Base-by-base conservation (phyloP, 176 grass and related monocot genomes). In the Paspalum notatum region DNA sequence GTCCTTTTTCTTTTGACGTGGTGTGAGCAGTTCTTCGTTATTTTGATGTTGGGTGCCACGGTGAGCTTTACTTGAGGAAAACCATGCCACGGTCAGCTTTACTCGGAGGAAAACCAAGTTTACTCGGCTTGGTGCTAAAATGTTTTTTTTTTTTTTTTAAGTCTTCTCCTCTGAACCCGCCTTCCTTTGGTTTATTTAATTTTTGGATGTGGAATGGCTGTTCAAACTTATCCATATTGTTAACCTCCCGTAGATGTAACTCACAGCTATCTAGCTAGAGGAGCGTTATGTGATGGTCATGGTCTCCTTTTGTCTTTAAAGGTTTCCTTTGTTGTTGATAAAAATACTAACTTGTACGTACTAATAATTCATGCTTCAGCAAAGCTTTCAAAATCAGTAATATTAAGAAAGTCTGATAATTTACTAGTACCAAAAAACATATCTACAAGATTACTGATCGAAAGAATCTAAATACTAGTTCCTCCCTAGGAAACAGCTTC, bases 21-120 rank as follows among this genome's bases (percentile, higher is more conserved):
- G 22, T 60, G 24, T 60, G 57, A 25, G 7, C 20, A 4, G 32
- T 21, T 58, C 0, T 16, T 60, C 3, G 32, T 79, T 86, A 24
- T 50, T 66, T 80, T 14, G 59, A 66, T 41, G 22, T 43, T 49
- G 4, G 32, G 27, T 25, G 40, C 39, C 17, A 11, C 7, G 48
- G 4, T 11, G 25, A 26, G 15, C 70, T 42, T 80, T 26, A 50
- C 69, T 5, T 75, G 62, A 74, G 4, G 1, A 86, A 9, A 61
- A 43, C 26, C 62, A 69, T 25, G 40, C 39, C 17, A 11, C 7
- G 48, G 4, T 11, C 20, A 26, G 15, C 70, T 42, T 80, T 26
- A 50, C 69, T 5, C 68, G 62, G n/a, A 74, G 4, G 1, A 86
- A 9, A 61, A 43, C 26, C 62, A 69, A 65, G 12, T 68, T 86